Conservation (phyloP, 495 filamentous ascomycete genomes). For the Antarctomyces pellizariae region DNA sequence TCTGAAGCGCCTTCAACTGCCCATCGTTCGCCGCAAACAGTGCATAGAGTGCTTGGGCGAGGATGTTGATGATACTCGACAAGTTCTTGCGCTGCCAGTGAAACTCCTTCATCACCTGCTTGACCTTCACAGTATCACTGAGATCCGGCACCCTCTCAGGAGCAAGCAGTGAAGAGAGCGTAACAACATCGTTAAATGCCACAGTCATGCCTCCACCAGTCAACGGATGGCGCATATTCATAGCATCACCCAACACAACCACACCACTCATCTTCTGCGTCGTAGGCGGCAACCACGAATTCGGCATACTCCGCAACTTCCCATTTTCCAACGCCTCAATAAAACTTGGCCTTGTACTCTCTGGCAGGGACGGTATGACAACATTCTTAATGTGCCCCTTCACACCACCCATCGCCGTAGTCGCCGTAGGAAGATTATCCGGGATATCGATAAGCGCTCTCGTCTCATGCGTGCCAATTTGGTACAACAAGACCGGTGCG, state of each 20-base stretch:
- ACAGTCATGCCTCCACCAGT: constrained; percentile 80
- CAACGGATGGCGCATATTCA: constrained; percentile 79
- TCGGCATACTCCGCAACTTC: constrained; percentile 66
- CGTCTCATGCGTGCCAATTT: constrained; percentile 90
- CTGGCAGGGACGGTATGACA: constrained; percentile 55
- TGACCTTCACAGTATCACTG: constrained; percentile 36
- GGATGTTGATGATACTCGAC: constrained; percentile 80
- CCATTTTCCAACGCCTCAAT: constrained; percentile 49
- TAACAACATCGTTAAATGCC: constrained; percentile 54
- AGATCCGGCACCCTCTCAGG: constrained; percentile 41
- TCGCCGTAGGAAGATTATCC: constrained; percentile 47
- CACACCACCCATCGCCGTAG: constrained; percentile 48
- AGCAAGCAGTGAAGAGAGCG: constrained; percentile 40
- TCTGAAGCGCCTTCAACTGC: constrained; percentile 58
- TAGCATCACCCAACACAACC: constrained; percentile 59
- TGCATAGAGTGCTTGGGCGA: constrained; percentile 74
- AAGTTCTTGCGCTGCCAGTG: constrained; percentile 72
- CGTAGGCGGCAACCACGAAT: constrained; percentile 65
- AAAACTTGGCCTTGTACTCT: constrained; percentile 50
- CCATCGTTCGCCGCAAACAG: constrained; percentile 73
- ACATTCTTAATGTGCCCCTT: constrained; percentile 56
- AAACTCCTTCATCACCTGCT: constrained; percentile 47
- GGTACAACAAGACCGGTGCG: constrained; percentile 76
- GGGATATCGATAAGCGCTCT: constrained; percentile 82
- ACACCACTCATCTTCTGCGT: constrained; percentile 46